Percentiles rank a stretch among this genome's conserved stretches.
Evolutionary conservation across 495 filamentous ascomycete genomes (phyloP).

Genomic region (Neohortaea acidophila): DNA sequence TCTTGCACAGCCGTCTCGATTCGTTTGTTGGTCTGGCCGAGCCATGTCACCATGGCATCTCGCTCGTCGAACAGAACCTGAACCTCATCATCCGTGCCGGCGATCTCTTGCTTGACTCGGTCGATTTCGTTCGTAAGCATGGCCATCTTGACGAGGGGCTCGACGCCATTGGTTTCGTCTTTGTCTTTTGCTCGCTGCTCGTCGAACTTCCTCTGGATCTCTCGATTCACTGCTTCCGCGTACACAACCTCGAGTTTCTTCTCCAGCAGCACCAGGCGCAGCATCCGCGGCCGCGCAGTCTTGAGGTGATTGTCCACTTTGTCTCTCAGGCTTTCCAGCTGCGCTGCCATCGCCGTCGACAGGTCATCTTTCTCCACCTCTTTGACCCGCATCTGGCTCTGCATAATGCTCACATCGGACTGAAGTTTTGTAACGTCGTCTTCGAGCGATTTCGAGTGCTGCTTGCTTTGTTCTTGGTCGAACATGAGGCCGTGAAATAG

Average conservation of each 20-base stretch:
- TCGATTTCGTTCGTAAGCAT: background rate
- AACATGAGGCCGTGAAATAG: constrained; percentile 4
- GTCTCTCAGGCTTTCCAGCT: background rate
- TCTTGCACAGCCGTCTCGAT: no score
- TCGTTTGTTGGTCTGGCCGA: background rate
- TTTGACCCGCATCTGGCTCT: background rate
- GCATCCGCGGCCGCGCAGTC: no score
- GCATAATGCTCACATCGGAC: background rate
- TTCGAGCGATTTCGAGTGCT: background rate
- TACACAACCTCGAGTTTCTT: background rate
- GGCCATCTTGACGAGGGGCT: background rate
- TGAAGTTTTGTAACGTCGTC: background rate
- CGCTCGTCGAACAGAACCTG: constrained; percentile 3
- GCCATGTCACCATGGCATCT: constrained; percentile 1
- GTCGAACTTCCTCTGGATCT: background rate
- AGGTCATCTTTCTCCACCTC: constrained; percentile 5
- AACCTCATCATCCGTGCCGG: background rate
- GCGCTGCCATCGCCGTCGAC: background rate
- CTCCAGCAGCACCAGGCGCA: background rate
- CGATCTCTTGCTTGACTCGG: background rate
- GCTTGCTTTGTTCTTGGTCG: background rate
- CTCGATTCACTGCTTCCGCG: background rate
- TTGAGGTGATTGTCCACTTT: no score
- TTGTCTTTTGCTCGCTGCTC: background rate
- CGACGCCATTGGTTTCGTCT: background rate